Conservation (phyloP, 306 rosid species). For the Hylodesmum podocarpum region DNA sequence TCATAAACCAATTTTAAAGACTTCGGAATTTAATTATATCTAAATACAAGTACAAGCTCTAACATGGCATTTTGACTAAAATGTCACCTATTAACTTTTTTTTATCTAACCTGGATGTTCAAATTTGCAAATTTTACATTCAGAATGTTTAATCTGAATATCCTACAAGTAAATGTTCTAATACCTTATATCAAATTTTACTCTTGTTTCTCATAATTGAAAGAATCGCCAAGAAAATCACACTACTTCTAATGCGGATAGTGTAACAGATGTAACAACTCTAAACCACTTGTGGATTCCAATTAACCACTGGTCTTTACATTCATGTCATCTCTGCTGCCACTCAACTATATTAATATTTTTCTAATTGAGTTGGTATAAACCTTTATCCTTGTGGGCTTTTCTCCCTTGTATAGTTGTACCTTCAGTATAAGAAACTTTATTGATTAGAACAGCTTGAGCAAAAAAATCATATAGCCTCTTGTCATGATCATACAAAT, state of each 20-base stretch:
- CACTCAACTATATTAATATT: background rate
- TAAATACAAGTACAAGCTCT: too few relatives aligned
- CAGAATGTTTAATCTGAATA: too few relatives aligned
- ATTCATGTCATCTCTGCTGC: slow-evolving; percentile 2
- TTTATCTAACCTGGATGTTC: too few relatives aligned
- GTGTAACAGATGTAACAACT: slow-evolving; percentile 35
- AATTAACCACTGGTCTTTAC: slow-evolving; percentile 16
- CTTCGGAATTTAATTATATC: too few relatives aligned
- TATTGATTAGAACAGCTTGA: background rate
- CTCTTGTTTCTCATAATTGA: background rate
- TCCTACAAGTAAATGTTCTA: too few relatives aligned
- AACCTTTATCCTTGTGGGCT: slow-evolving; percentile 1
- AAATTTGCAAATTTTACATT: too few relatives aligned
- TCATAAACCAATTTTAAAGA: too few relatives aligned
- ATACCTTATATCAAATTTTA: too few relatives aligned
- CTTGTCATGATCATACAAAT: background rate
- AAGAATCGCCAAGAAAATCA: background rate
- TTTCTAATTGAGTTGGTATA: slow-evolving; percentile 23
- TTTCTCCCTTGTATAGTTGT: slow-evolving; percentile 10
- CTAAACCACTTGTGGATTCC: slow-evolving; percentile 37
- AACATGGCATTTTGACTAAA: too few relatives aligned
- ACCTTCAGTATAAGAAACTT: background rate
- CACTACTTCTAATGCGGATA: background rate
- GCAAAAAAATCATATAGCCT: slow-evolving; percentile 19
- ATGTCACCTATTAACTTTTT: too few relatives aligned